These are phyloP conservation scores for Mariannaea elegans DNA, from an alignment of 2,329 filamentous ascomycete genomes.

Conservation along the genomic window DNA sequence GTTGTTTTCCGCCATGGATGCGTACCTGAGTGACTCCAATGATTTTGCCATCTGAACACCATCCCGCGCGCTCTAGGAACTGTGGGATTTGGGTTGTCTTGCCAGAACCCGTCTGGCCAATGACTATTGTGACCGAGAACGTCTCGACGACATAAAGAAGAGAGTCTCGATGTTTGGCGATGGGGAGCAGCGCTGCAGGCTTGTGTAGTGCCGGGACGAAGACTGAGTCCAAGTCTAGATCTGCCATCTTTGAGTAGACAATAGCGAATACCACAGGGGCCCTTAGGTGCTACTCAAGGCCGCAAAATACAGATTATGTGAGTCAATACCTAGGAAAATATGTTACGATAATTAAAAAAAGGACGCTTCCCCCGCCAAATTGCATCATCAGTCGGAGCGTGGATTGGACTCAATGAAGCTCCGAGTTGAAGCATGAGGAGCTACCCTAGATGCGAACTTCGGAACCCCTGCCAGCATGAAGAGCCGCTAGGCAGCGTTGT, in stretches of 20 bases:
- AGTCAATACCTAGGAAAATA: too few species aligned
- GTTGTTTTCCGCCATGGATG: conserved; percentile 20
- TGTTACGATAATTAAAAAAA: too few species aligned
- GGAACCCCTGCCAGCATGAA: conserved; percentile 20
- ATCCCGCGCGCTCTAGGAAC: conserved; percentile 87
- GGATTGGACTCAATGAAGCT: background rate
- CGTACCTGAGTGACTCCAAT: conserved; percentile 90
- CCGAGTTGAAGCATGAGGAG: background rate
- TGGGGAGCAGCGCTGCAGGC: conserved; percentile 83
- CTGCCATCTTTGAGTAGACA: conserved; percentile 54
- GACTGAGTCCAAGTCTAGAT: conserved; percentile 63
- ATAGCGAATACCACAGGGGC: background rate
- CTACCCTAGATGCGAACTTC: conserved; percentile 9
- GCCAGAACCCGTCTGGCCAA: conserved; percentile 93
- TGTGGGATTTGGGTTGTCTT: conserved; percentile 98
- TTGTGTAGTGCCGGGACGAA: conserved; percentile 89
- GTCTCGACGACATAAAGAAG: conserved; percentile 89
- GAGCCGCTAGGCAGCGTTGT: conserved; percentile 26
- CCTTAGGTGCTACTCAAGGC: too few species aligned
- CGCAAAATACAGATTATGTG: too few species aligned
- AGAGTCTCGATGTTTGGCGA: conserved; percentile 80
- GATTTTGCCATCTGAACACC: conserved; percentile 83
- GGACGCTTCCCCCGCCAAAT: too few species aligned
- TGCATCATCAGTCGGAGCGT: too few species aligned
- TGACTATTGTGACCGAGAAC: conserved; percentile 83